phyloP scores from a whole-genome alignment of 2,329 filamentous ascomycete species.

The Byssochlamys sp. region DNA sequence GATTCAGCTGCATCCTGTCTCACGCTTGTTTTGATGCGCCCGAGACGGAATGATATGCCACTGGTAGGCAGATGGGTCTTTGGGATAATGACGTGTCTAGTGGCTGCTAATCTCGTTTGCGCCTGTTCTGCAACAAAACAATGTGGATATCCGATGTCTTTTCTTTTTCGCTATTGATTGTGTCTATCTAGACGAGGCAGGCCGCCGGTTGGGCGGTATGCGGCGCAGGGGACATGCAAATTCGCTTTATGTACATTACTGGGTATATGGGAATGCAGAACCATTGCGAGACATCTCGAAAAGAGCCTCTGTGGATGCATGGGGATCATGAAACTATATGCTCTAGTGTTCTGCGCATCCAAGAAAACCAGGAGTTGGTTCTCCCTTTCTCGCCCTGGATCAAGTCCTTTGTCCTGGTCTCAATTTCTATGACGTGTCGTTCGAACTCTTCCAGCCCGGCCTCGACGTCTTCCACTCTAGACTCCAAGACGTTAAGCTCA shows the following conservation, averaged over 20 bases:
- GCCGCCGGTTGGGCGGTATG: neutral
- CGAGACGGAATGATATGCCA: neutral
- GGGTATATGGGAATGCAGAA: constrained; percentile 1
- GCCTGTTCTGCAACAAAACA: neutral
- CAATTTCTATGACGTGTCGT: constrained; percentile 63
- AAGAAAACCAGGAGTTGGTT: constrained; percentile 52
- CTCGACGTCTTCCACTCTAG: constrained; percentile 78
- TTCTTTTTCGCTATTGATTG: neutral
- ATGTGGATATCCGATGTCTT: neutral
- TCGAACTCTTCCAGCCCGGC: constrained; percentile 72
- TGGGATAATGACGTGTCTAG: neutral
- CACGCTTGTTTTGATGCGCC: neutral
- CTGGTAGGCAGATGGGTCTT: neutral
- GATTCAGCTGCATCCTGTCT: neutral
- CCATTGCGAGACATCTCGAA: neutral
- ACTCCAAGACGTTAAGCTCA: constrained; percentile 69
- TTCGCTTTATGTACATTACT: constrained; percentile 3
- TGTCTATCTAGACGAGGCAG: neutral
- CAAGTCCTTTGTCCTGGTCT: constrained; percentile 53
- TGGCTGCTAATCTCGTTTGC: neutral
- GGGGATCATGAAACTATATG: constrained; percentile 6
- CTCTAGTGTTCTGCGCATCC: constrained; percentile 34
- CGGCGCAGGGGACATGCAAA: neutral
- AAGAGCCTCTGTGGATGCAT: neutral
- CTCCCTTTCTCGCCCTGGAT: constrained; percentile 56